Conservation (phyloP, 1,284 basidiomycete genomes). For the Salmacisia buchloeana region DNA sequence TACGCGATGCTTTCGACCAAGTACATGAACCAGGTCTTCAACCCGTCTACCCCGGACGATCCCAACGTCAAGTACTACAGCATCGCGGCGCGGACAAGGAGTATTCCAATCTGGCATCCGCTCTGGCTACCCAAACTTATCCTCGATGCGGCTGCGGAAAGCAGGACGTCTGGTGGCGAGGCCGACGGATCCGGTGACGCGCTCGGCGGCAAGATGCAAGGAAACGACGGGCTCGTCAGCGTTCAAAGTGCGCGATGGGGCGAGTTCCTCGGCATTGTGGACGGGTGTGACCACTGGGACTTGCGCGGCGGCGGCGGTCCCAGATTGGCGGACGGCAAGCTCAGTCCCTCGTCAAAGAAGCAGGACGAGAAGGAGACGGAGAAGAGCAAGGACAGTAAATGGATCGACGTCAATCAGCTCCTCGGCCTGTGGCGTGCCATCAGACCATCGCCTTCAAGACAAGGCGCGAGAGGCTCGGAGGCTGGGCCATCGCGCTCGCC, state of each 20-base stretch:
- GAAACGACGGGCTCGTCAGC: conserved; percentile 91
- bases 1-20: conserved; percentile 88
- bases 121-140: conserved; percentile 95
- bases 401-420: conserved; percentile 39
- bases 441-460: background rate
- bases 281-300: conserved; percentile 95
- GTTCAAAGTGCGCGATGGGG: conserved; percentile 55
- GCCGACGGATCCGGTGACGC: conserved; percentile 47
- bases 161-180: conserved; percentile 35
- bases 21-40: conserved; percentile 81
- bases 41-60: conserved; percentile 80
- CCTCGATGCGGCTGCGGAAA: conserved; percentile 63
- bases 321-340: conserved; percentile 36
- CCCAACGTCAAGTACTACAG: conserved; percentile 81
- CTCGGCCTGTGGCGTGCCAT: conserved; percentile 12
- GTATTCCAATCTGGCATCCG: conserved; percentile 80
- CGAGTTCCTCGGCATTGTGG: conserved; percentile 71
- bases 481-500: background rate
- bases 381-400: conserved; percentile 23
- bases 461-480: background rate
- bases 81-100: conserved; percentile 70
- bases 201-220: conserved; percentile 60
- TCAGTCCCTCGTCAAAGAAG: conserved; percentile 25
- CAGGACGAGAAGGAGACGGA: conserved; percentile 8
- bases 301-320: conserved; percentile 68